These are phyloP conservation scores for Apiotrichum montevideense DNA, from an alignment of 1,284 basidiomycete species.

Conservation along the genomic window DNA sequence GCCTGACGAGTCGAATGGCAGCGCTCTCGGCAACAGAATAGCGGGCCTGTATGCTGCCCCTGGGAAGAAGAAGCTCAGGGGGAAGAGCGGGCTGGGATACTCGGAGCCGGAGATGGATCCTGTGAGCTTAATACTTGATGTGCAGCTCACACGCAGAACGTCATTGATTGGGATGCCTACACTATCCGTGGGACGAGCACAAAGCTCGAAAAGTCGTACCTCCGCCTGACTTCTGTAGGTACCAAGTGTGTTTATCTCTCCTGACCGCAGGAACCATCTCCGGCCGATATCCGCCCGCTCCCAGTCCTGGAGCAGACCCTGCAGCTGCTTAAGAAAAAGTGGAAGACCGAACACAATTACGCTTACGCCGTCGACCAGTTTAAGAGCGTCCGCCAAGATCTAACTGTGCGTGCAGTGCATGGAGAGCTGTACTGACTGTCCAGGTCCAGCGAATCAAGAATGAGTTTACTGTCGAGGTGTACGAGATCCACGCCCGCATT, in stretches of 20 bases:
- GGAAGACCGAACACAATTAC: slow-evolving; percentile 74
- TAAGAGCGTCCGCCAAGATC: slow-evolving; percentile 93
- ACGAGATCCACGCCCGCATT: slow-evolving; percentile 97
- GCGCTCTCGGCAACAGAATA: slow-evolving; percentile 10
- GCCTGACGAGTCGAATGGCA: slow-evolving; percentile 13
- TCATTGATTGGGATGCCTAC: slow-evolving; percentile 91
- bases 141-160: slow-evolving; percentile 57
- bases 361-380: slow-evolving; percentile 96
- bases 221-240: slow-evolving; percentile 84
- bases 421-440: neutral
- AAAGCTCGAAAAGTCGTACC: slow-evolving; percentile 90
- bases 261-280: slow-evolving; percentile 73
- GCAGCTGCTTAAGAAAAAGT: slow-evolving; percentile 77
- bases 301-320: slow-evolving; percentile 78
- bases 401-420: slow-evolving; percentile 64
- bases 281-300: slow-evolving; percentile 87
- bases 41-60: slow-evolving; percentile 6
- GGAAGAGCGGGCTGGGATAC: slow-evolving; percentile 32
- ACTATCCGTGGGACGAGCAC: slow-evolving; percentile 89
- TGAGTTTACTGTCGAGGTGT: slow-evolving; percentile 94
- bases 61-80: slow-evolving; percentile 38
- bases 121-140: slow-evolving; percentile 28
- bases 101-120: slow-evolving; percentile 46
- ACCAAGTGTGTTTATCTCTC: no score
- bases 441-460: slow-evolving; percentile 99